Base-by-base conservation (phyloP, 139 green algal species). In the Chlamydomonas sphaeroides region DNA sequence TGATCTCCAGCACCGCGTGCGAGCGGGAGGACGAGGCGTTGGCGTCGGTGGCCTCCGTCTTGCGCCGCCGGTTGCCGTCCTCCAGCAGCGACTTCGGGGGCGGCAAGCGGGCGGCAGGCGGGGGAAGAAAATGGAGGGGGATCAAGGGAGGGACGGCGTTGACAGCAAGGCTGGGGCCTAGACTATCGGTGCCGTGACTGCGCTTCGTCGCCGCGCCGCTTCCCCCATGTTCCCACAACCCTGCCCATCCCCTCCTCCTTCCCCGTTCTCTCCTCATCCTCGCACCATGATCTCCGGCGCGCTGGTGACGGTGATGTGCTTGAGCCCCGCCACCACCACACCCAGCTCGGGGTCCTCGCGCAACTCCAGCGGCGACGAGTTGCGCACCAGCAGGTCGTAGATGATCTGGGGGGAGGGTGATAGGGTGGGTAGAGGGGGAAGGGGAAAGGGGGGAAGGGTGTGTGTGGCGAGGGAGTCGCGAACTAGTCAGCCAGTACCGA, bases 1-100 rank as follows among this genome's bases (percentile, higher is more conserved):
- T 57, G 57, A 95, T 93, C 84, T 94, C 91, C n/a, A 97, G 87
- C 59, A 97, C 89, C n/a, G 94, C 93, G 78, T 97, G 94, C 2
- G 88, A 94, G 10, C 94, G 86, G 1, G 87, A 93, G 26, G 90
- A 94, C 10, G 77, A 74, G 21, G 87, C 77, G 84, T 97, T 97
- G 57, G 91, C 92, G 72, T 94, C 91, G 20, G 94, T 97, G 69
- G 86, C 83, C 73, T 96, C 93, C 20, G 87, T 95, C 81, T 95
- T 97, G 33, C 94, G 86, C 25, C 91, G 83, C 53, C 39, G 69
- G 87, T 96, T 97, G 69, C 94, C 94, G 15, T 94, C 88, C 72
- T 95, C 87, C 82, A 95, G 79, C 76, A 94, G 84, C 3, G 41
- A 42, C 72, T 79, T 56, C 15, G 23, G 7, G 38, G 38, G 39